Base-by-base conservation (phyloP, 345 rosid genomes). In the Camelina sativa region DNA sequence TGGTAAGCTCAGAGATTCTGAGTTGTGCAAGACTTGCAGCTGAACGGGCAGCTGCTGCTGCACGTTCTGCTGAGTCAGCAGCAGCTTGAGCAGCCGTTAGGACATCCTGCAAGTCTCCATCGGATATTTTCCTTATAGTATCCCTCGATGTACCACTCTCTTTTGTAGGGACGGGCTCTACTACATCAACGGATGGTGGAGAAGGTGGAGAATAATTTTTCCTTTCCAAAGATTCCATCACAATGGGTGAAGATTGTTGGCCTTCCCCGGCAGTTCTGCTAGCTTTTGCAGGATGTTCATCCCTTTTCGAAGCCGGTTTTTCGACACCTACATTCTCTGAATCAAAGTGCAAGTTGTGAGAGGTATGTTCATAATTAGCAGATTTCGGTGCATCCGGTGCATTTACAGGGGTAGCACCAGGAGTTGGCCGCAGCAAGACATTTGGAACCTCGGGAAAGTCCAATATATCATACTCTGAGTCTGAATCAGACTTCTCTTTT, bases 11-110 rank as follows among this genome's bases (percentile, higher is more conserved):
- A 17, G 76, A 62, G 73, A 91, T 91, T 83, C 91, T 87, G 55
- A 89, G 79, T 80, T 91, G 97, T 48, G 97, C 97, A 73, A 94
- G 93, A 80, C 88, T 81, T 64, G 98, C 98, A 53, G 90, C 98
- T 62, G 96, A 80, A 64, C 96, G 95, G 48, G 98, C 98, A 9
- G 96, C 95, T 16, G 96, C 81, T 56, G 96, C 98, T 5, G 98
- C 96, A 73, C 82, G 85, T 75, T 94, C 98, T 8, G 98, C 98
- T 51, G 84, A 62, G 43, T 91, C 97, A 28, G 96, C 97, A 77
- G 98, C 98, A 61, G 93, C 82, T 61, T 90, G 93, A 66, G 97
- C 97, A 58, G 97, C 97, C 46, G 81, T 87, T 72, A 94, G 65
- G 43, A 94, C 93, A 69, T 94, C 98, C 78, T 84, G 91, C 77